Conservation (phyloP, 148 eudicot species). For the Rhododendron ferrugineum region DNA sequence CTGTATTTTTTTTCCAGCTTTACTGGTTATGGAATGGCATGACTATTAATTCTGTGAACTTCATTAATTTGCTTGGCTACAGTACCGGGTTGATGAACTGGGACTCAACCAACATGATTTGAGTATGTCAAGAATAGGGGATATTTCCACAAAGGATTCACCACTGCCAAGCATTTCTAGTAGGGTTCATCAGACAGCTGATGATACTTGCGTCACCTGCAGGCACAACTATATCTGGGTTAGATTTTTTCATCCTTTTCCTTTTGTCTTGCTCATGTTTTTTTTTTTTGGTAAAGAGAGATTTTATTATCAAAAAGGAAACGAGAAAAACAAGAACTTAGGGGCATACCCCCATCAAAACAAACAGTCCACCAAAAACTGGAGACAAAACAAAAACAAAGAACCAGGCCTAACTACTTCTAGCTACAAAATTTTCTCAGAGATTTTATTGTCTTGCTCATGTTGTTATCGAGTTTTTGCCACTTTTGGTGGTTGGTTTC, state of each 20-base stretch:
- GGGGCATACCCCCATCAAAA: too few species aligned
- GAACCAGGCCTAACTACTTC: too few species aligned
- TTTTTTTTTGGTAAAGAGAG: too few species aligned
- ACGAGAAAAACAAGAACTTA: too few species aligned
- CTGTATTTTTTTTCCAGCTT: background rate
- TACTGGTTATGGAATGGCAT: background rate
- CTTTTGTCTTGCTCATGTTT: too few species aligned
- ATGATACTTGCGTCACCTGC: slow-evolving; percentile 33
- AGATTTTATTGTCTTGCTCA: background rate
- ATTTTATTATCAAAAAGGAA: too few species aligned
- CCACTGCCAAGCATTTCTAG: slow-evolving; percentile 23
- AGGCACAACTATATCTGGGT: slow-evolving; percentile 34
- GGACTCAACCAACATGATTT: slow-evolving; percentile 22
- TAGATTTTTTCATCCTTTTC: slow-evolving; percentile 5
- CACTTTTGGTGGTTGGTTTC: background rate
- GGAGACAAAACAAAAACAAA: too few species aligned
- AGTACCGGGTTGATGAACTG: slow-evolving; percentile 39
- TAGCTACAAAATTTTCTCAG: too few species aligned
- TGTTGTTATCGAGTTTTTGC: background rate
- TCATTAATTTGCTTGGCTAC: slow-evolving; percentile 4
- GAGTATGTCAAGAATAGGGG: slow-evolving; percentile 26
- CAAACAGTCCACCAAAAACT: too few species aligned
- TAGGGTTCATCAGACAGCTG: slow-evolving; percentile 26
- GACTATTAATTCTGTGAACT: background rate
- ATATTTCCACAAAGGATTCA: slow-evolving; percentile 17